Evolutionary conservation across 768 basidiomycete genomes (phyloP).

Genomic region (Kwoniella sp.): DNA sequence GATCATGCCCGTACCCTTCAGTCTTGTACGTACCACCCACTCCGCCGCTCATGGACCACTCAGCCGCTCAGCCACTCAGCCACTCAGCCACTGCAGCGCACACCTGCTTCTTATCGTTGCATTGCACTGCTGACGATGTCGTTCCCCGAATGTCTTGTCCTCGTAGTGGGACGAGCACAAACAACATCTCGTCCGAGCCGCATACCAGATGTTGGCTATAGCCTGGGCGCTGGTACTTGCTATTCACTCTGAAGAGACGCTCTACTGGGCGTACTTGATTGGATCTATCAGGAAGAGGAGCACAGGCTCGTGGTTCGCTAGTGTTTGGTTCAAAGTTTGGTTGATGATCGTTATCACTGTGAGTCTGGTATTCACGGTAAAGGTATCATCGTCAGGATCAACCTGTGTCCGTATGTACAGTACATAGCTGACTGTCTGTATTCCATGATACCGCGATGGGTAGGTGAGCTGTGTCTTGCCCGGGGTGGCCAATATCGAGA

Average conservation of each 20-base stretch:
- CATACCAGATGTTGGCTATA: slow-evolving; percentile 31
- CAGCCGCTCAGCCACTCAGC: too few species aligned
- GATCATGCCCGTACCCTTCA: slow-evolving; percentile 36
- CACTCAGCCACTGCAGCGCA: too few species aligned
- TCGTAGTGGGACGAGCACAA: slow-evolving; percentile 28
- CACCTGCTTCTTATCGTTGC: too few species aligned
- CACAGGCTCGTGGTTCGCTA: slow-evolving; percentile 37
- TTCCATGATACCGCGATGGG: too few species aligned
- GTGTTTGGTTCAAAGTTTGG: slow-evolving; percentile 41
- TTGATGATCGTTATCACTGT: slow-evolving; percentile 83
- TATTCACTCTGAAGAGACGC: slow-evolving; percentile 43
- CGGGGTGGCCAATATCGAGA: slow-evolving; percentile 32
- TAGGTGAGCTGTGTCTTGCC: slow-evolving; percentile 24
- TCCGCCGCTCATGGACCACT: too few species aligned
- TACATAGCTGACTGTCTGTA: too few species aligned
- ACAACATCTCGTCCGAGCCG: slow-evolving; percentile 22
- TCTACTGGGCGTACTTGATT: slow-evolving; percentile 46
- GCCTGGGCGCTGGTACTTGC: slow-evolving; percentile 33
- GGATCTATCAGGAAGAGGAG: slow-evolving; percentile 30
- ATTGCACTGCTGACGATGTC: too few species aligned
- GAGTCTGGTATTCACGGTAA: too few species aligned
- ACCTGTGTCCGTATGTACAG: background rate
- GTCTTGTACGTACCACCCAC: slow-evolving; percentile 23
- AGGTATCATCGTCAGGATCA: slow-evolving; percentile 60
- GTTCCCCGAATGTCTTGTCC: too few species aligned